phyloP scores from a whole-genome alignment of 2,329 filamentous ascomycete species.

The Bisporella sp. region DNA sequence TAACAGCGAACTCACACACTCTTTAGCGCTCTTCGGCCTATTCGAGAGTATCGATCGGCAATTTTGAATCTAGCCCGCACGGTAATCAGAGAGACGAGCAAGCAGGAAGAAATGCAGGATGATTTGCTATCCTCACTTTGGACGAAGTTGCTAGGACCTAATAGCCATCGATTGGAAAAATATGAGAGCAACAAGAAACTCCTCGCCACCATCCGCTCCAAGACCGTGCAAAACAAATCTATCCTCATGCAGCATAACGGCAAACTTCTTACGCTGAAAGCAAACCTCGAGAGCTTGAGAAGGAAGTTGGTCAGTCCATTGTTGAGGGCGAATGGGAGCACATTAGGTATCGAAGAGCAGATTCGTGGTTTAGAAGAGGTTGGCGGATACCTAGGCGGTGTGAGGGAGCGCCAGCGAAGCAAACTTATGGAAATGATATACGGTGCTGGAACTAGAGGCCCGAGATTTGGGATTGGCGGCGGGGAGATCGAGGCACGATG shows the following conservation, averaged over 20 bases:
- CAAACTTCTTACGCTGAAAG: conserved; percentile 74
- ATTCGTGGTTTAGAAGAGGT: conserved; percentile 76
- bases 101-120: conserved; percentile 72
- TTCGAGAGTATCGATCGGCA: conserved; percentile 89
- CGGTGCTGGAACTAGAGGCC: conserved; percentile 31
- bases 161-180: conserved; percentile 70
- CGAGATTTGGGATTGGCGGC: conserved; percentile 5
- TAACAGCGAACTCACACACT: conserved; percentile 73
- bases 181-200: conserved; percentile 85
- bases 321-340: conserved; percentile 62
- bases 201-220: conserved; percentile 69
- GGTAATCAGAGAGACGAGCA: conserved; percentile 75
- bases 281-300: conserved; percentile 77
- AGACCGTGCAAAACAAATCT: conserved; percentile 81
- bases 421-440: conserved; percentile 78
- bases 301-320: conserved; percentile 80
- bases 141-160: conserved; percentile 75
- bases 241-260: conserved; percentile 82
- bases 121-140: conserved; percentile 80
- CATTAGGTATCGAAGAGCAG: conserved; percentile 75
- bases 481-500: conserved; percentile 14
- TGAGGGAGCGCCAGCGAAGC: conserved; percentile 73
- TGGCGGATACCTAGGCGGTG: conserved; percentile 66
- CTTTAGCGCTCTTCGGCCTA: conserved; percentile 73
- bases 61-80: conserved; percentile 83